phyloP scores from a whole-genome alignment of 805 yeast genomes.

The Pichia nakasei region DNA sequence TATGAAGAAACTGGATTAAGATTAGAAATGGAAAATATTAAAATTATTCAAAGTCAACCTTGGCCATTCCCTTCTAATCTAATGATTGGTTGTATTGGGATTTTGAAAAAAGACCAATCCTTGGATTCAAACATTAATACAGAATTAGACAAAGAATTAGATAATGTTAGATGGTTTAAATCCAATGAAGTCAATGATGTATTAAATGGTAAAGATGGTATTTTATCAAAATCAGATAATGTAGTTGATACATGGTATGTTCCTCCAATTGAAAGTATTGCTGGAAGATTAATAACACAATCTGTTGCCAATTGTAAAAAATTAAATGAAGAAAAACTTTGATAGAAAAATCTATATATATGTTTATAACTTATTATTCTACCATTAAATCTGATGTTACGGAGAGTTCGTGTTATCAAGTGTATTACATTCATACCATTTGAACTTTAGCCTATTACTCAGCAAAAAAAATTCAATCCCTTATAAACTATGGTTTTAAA shows the following conservation, averaged over 20 bases:
- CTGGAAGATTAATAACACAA: conserved; percentile 3
- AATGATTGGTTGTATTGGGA: conserved; percentile 87
- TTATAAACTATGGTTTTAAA: too few species aligned
- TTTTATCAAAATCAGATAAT: background rate
- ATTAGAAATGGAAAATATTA: conserved; percentile 38
- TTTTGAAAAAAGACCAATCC: conserved; percentile 59
- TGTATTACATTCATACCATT: too few species aligned
- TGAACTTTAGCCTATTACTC: too few species aligned
- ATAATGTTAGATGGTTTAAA: conserved; percentile 82
- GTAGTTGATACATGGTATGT: background rate
- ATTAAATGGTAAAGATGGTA: conserved; percentile 2
- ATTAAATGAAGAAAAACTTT: background rate
- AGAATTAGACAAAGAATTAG: conserved; percentile 78
- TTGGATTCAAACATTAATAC: conserved; percentile 54
- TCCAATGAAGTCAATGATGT: conserved; percentile 35
- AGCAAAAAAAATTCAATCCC: too few species aligned
- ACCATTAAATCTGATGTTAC: too few species aligned
- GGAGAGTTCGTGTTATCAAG: too few species aligned
- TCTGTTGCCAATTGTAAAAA: background rate
- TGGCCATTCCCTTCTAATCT: conserved; percentile 96
- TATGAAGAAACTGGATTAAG: conserved; percentile 94
- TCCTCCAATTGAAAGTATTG: conserved; percentile 8
- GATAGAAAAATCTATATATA: background rate
- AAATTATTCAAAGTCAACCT: conserved; percentile 72
- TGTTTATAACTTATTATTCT: too few species aligned